A percentile compares a stretch with the other conserved stretches of the same genome.
Conservation (phyloP, 257 asterid genomes). For the Paulownia fortunei region DNA sequence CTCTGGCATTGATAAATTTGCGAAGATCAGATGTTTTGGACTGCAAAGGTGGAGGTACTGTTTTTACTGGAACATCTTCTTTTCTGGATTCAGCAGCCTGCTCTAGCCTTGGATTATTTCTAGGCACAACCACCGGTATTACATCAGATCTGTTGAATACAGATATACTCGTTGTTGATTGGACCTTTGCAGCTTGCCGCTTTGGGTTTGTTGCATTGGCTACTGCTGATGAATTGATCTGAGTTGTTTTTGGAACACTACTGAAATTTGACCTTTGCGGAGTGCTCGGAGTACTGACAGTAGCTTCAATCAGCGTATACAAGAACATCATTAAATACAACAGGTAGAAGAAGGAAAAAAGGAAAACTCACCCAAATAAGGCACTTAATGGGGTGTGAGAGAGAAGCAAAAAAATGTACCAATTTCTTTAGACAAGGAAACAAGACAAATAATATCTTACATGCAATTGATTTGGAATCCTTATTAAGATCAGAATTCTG, state of each 20-base stretch:
- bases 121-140: conserved; percentile 82
- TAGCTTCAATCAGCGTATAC: conserved; percentile 58
- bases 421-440: conserved; percentile 22
- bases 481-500: conserved; percentile 70
- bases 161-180: conserved; percentile 52
- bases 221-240: conserved; percentile 51
- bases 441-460: conserved; percentile 53
- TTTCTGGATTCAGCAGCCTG: conserved; percentile 75
- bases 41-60: conserved; percentile 63
- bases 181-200: conserved; percentile 70
- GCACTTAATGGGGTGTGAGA: conserved; percentile 5
- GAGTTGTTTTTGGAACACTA: conserved; percentile 57
- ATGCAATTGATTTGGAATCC: conserved; percentile 71
- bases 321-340: conserved; percentile 31
- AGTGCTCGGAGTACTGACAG: conserved; percentile 68
- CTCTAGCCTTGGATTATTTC: conserved; percentile 72
- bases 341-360: conserved; percentile 3
- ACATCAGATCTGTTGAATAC: conserved; percentile 70
- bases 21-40: conserved; percentile 70
- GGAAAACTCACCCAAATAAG: conserved; percentile 13
- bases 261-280: conserved; percentile 69
- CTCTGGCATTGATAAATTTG: conserved; percentile 57
- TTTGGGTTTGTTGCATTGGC: conserved; percentile 57
- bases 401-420: conserved; percentile 9
- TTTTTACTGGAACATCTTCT: conserved; percentile 74